Conservation (phyloP, 2,329 filamentous ascomycete genomes). For the Trichoderma breve region DNA sequence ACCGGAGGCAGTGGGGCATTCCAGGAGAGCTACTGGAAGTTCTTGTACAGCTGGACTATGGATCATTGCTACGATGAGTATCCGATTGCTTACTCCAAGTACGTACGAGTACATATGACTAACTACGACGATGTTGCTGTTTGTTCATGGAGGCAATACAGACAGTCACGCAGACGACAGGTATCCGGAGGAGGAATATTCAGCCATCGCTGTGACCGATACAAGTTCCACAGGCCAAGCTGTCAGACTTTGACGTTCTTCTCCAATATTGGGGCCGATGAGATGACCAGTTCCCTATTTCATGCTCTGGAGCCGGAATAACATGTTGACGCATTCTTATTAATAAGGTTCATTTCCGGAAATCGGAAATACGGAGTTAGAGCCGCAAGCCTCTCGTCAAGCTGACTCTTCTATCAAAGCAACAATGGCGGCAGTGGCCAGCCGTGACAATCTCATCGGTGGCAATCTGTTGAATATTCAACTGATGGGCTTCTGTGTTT, state of each 20-base stretch:
- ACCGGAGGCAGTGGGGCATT: not conserved
- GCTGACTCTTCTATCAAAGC: not conserved
- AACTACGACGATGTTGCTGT: not conserved
- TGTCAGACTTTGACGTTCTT: not conserved
- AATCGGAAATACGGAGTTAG: conserved; percentile 12
- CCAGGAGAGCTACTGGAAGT: not conserved
- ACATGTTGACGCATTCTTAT: not conserved
- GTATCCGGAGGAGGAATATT: not conserved
- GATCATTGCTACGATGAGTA: not conserved
- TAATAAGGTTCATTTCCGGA: conserved; percentile 1
- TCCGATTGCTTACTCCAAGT: not conserved
- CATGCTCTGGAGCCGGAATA: not conserved
- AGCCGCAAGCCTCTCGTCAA: not conserved
- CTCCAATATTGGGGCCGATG: not conserved
- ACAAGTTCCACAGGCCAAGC: conserved; percentile 2
- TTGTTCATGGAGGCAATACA: not conserved
- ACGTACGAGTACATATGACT: not conserved
- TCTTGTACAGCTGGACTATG: not conserved
- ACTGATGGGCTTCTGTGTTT: not conserved
- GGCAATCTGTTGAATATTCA: not conserved
- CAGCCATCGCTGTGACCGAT: not conserved
- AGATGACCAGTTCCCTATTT: not conserved
- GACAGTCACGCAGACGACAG: not conserved
- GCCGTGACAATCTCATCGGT: not conserved
- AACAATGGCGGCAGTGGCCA: not conserved